Evolutionary conservation across 768 basidiomycete genomes (phyloP).

Genomic region (Leccinum obscurum): DNA sequence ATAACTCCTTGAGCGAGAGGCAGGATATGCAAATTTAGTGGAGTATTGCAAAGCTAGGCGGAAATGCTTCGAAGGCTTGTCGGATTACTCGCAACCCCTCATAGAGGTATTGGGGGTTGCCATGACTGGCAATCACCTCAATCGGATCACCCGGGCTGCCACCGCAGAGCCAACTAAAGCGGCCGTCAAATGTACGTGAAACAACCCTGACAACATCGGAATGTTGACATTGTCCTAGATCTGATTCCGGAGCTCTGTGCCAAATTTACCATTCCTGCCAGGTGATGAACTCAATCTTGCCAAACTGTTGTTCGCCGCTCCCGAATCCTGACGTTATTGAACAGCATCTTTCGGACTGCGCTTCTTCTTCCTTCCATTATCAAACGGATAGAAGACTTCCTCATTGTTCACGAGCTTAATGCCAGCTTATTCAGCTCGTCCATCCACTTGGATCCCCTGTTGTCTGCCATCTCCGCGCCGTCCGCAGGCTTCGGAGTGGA

Average conservation of each 20-base stretch:
- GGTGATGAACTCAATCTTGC: constrained; percentile 43
- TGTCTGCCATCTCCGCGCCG: constrained; percentile 68
- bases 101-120: constrained; percentile 64
- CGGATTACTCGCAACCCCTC: constrained; percentile 66
- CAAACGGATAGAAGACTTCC: constrained; percentile 67
- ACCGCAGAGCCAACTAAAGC: constrained; percentile 38
- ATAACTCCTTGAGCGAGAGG: constrained; percentile 52
- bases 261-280: constrained; percentile 71
- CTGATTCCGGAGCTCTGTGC: constrained; percentile 83
- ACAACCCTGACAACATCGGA: constrained; percentile 21
- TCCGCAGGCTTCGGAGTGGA: constrained; percentile 68
- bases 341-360: constrained; percentile 66
- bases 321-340: constrained; percentile 23
- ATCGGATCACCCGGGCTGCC: constrained; percentile 47
- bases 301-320: constrained; percentile 15
- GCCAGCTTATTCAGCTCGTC: constrained; percentile 60
- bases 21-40: constrained; percentile 56
- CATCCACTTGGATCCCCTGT: constrained; percentile 61
- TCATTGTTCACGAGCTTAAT: constrained; percentile 80
- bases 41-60: constrained; percentile 65
- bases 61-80: constrained; percentile 61
- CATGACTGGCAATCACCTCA: constrained; percentile 55
- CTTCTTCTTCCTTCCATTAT: constrained; percentile 74
- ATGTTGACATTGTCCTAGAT: constrained; percentile 46
- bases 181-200: constrained; percentile 59